These are phyloP conservation scores for Termitomyces sp. DNA, from an alignment of 768 basidiomycete genomes.

Conservation along the genomic window DNA sequence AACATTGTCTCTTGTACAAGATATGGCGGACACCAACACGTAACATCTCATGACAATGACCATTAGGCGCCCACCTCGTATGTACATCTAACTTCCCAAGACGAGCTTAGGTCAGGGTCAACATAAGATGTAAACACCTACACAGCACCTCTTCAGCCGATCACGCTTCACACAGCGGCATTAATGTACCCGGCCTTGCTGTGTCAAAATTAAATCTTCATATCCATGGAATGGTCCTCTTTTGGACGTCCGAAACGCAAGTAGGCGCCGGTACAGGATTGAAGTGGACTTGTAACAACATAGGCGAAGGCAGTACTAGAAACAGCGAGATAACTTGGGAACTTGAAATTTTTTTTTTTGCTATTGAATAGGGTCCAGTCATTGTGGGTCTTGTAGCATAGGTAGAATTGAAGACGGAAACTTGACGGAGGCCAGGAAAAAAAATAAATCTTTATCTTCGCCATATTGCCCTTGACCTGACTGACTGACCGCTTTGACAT, in stretches of 20 bases:
- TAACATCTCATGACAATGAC: background rate
- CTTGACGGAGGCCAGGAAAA: slow-evolving; percentile 38
- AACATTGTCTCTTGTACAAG: background rate
- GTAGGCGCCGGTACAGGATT: slow-evolving; percentile 15
- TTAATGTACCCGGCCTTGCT: slow-evolving; percentile 1
- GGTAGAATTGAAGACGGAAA: slow-evolving; percentile 24
- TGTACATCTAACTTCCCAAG: background rate
- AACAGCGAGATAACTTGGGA: slow-evolving; percentile 59
- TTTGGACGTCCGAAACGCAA: slow-evolving; percentile 12
- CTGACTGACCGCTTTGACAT: slow-evolving; percentile 21
- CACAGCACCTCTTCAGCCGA: slow-evolving; percentile 1
- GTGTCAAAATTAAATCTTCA: slow-evolving; percentile 8
- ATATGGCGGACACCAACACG: background rate
- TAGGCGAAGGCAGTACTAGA: slow-evolving; percentile 50
- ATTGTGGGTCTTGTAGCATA: slow-evolving; percentile 38
- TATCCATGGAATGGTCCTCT: slow-evolving; percentile 13
- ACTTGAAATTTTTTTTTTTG: slow-evolving; percentile 49
- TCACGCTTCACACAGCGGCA: background rate
- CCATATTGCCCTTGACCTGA: slow-evolving; percentile 37
- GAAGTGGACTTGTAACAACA: slow-evolving; percentile 34
- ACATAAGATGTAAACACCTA: slow-evolving; percentile 3
- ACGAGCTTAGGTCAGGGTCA: slow-evolving; percentile 6
- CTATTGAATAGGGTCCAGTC: slow-evolving; percentile 49
- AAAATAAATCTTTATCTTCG: slow-evolving; percentile 36
- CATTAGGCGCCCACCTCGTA: background rate